Evolutionary conservation across 306 rosid species (phyloP), one percentile per base, ranked within the genome.

Genomic region (Dalbergia cultrata): DNA sequence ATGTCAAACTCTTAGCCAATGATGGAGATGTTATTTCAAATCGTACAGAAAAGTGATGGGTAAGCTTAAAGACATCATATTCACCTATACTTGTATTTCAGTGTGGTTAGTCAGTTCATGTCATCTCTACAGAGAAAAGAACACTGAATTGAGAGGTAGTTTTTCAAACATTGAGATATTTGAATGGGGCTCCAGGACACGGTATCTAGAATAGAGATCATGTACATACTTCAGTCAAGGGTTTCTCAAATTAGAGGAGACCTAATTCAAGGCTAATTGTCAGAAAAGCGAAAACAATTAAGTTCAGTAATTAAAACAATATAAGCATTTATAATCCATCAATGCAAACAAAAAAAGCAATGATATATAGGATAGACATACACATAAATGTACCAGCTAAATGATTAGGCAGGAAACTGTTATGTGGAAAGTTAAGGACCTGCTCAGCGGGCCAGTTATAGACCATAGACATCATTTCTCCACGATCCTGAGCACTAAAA

Each of bases 401-500:
- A 39, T 41, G 13, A 50, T 73, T 73, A 53, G 54, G 11, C 8
- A 68, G 57, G 22, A 43, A 69, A 72, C 72, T 50, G 59, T 53
- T 37, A 80, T 41, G 45, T 35, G 49, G 17, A 76, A 68, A 71
- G 67, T 47, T 59, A 64, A 76, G 59, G 61, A 94, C 98, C 99
- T 95, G 97, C 50, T 96, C 99, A 70, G 99, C 96, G 70, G 99
- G 99, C 99, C 99, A 96, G 76, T 96, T 96, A 85, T 96, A 96
- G 82, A 96, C 95, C 99, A 96, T 96, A 35, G 99, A 96, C 99
- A 96, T 96, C 99, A 96, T 96, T 92, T 96, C 99, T 79, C 99
- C 99, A 74, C 97, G 91, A 84, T 96, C 99, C 82, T 82, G 88
- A 0, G 97, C 97, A 86, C 99, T 96, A 85, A 96, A 96, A 85